These are phyloP conservation scores for Fusarium clavum DNA, from an alignment of 2,329 filamentous ascomycete genomes.

Conservation along the genomic window DNA sequence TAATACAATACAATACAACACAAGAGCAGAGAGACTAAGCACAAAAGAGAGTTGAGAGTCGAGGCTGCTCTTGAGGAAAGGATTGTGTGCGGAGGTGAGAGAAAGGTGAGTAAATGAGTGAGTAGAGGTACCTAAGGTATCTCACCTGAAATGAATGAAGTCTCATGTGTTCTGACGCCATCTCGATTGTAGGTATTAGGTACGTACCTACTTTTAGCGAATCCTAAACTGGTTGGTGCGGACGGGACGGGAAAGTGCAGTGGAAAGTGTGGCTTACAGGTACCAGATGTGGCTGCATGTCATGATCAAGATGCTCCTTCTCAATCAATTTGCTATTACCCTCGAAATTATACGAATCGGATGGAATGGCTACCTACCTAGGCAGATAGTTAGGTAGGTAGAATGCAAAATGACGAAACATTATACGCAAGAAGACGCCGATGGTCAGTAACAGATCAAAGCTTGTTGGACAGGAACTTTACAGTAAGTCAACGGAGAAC, in stretches of 20 bases:
- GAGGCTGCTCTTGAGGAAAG: slow-evolving; percentile 3
- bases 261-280: slow-evolving; percentile 30
- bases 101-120: neutral
- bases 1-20: neutral
- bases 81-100: slow-evolving; percentile 26
- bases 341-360: neutral
- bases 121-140: neutral
- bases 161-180: slow-evolving; percentile 40
- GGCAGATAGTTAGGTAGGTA: neutral
- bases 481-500: slow-evolving; percentile 23
- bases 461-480: neutral
- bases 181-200: slow-evolving; percentile 2
- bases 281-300: slow-evolving; percentile 36
- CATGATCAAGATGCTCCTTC: slow-evolving; percentile 6
- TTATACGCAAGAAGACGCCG: neutral
- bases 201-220: slow-evolving; percentile 13
- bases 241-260: slow-evolving; percentile 3
- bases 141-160: neutral
- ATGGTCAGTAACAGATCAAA: neutral
- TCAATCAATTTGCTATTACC: neutral
- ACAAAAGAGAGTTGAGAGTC: neutral
- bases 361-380: neutral
- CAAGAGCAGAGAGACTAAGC: neutral
- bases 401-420: neutral
- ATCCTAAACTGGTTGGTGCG: neutral